phyloP scores from a whole-genome alignment of 176 grass and related monocot genomes.

The Musa itinerans region DNA sequence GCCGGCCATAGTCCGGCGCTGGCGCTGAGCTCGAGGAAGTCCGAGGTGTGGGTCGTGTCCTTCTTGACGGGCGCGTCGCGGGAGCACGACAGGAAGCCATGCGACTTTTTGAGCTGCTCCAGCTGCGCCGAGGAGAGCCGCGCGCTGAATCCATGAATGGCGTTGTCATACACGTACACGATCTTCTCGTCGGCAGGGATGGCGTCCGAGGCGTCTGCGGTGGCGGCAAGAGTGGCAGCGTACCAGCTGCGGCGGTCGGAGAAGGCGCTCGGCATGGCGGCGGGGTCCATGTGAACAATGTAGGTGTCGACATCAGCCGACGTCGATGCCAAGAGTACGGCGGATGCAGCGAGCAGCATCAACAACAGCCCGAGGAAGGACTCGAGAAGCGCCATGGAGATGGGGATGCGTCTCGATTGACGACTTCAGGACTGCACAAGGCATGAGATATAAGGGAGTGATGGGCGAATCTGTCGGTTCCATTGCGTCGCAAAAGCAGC shows the following conservation, averaged over 20 bases:
- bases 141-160: conserved; percentile 54
- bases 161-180: conserved; percentile 68
- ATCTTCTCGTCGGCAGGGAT: not conserved
- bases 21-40: conserved; percentile 49
- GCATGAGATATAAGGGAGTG: no score
- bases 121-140: no score
- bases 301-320: conserved; percentile 26
- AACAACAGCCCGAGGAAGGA: not conserved
- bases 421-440: no score
- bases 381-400: not conserved
- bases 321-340: not conserved
- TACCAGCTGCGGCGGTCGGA: conserved; percentile 48
- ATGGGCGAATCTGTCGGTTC: no score
- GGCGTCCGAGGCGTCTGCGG: not conserved
- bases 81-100: no score
- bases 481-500: no score
- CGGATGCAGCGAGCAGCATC: not conserved
- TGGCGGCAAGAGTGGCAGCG: conserved; percentile 32
- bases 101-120: no score
- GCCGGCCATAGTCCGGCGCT: conserved; percentile 28
- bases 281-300: conserved; percentile 88
- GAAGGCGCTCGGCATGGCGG: conserved; percentile 54
- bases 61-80: no score
- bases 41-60: no score
- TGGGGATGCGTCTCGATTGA: no score